phyloP scores from a whole-genome alignment of 495 filamentous ascomycete genomes.

The Bryoglossum gracile region DNA sequence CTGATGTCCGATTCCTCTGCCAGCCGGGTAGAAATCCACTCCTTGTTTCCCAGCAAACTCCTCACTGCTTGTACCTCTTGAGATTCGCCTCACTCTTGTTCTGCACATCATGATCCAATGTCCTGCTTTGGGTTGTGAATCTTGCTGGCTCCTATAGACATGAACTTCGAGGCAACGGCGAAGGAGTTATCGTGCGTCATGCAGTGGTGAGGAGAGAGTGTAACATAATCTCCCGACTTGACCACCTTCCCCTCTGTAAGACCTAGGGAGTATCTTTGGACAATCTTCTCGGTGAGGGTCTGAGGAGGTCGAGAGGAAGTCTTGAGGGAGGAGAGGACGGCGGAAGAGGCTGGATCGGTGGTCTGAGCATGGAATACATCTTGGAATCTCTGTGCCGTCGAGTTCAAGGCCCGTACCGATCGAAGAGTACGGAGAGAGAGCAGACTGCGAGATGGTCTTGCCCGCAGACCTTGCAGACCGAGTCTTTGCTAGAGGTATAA shows the following conservation, averaged over 20 bases:
- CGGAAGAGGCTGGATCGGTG: constrained; percentile 36
- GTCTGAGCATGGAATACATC: constrained; percentile 47
- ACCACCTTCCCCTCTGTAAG: constrained; percentile 66
- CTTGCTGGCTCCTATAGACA: constrained; percentile 27
- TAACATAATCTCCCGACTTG: constrained; percentile 75
- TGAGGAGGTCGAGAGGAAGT: constrained; percentile 46
- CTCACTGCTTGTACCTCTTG: constrained; percentile 72
- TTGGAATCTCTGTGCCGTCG: constrained; percentile 32
- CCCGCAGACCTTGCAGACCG: constrained; percentile 22
- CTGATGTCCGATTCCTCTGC: constrained; percentile 81
- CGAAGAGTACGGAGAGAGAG: constrained; percentile 13
- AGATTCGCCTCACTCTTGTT: constrained; percentile 79
- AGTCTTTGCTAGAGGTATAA: constrained; percentile 12
- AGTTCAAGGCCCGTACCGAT: constrained; percentile 29
- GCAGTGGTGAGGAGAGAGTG: constrained; percentile 61
- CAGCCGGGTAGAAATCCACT: constrained; percentile 78
- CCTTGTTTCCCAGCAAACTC: constrained; percentile 76
- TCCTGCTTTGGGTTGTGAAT: constrained; percentile 33
- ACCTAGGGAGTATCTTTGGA: constrained; percentile 68
- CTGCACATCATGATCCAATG: constrained; percentile 90
- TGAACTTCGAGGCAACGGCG: constrained; percentile 68
- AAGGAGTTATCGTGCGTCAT: constrained; percentile 96
- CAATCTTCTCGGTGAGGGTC: constrained; percentile 89
- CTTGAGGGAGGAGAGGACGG: constrained; percentile 37
- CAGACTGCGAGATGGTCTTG: constrained; percentile 16